Evolutionary conservation across 108 stramenopile genomes (phyloP).

Genomic region (Mediolabrus comicus): DNA sequence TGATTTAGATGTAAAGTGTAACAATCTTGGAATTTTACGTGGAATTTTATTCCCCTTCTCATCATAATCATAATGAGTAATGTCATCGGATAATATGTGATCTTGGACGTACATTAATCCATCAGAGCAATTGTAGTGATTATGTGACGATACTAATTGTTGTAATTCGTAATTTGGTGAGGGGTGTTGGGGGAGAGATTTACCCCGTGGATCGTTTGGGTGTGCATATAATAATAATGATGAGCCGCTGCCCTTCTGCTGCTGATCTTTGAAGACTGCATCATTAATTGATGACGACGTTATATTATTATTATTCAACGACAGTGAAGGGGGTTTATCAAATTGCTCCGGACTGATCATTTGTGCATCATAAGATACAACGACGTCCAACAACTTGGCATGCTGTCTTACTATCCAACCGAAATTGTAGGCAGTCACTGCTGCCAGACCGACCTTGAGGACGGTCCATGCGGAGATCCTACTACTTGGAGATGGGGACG

Average conservation of each 20-base stretch:
- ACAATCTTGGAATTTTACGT: constrained; percentile 54
- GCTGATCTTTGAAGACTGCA: too few species aligned
- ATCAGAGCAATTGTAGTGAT: neutral
- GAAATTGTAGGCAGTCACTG: neutral
- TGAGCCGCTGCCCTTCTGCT: too few species aligned
- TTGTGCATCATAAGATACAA: neutral
- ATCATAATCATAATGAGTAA: neutral
- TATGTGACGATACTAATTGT: constrained; percentile 10
- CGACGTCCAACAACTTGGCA: neutral
- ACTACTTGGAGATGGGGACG: too few species aligned
- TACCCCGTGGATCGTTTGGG: constrained; percentile 11
- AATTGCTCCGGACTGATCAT: neutral
- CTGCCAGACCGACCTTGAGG: neutral
- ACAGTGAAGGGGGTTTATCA: neutral
- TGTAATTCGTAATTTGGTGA: constrained; percentile 4
- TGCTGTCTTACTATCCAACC: neutral
- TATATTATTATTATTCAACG: neutral
- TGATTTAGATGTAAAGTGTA: constrained; percentile 62
- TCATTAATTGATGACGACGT: neutral
- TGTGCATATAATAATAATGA: neutral
- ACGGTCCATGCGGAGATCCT: neutral
- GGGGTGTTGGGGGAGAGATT: neutral
- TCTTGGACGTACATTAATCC: constrained; percentile 14
- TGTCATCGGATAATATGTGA: constrained; percentile 6
- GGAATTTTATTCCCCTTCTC: neutral